A percentile compares a stretch with the other conserved stretches of the same genome.
These are phyloP conservation scores for Tolypocladium nubicola DNA, from an alignment of 2,329 filamentous ascomycete species.

Conservation along the genomic window DNA sequence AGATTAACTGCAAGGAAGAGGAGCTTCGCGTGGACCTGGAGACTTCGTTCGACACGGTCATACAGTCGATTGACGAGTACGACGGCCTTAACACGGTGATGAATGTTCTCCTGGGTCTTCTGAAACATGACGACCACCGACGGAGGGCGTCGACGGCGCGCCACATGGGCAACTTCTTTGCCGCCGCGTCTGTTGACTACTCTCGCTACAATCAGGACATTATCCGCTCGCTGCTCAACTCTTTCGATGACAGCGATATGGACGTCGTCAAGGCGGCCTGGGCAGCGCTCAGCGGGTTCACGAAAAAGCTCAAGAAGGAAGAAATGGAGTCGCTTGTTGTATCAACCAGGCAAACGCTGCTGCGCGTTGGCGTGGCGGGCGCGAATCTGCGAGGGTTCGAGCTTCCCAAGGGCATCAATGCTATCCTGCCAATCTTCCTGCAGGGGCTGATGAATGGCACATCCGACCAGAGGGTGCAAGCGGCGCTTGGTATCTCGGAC, in stretches of 20 bases:
- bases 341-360: conserved; percentile 76
- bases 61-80: conserved; percentile 88
- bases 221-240: conserved; percentile 78
- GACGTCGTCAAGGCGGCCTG: conserved; percentile 85
- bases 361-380: conserved; percentile 81
- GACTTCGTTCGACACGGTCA: conserved; percentile 74
- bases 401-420: conserved; percentile 93
- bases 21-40: conserved; percentile 62
- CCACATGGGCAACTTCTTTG: conserved; percentile 82
- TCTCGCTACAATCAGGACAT: conserved; percentile 94
- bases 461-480: conserved; percentile 80
- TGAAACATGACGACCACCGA: conserved; percentile 87
- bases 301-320: conserved; percentile 84
- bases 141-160: conserved; percentile 68
- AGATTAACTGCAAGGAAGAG: conserved; percentile 69
- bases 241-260: conserved; percentile 77
- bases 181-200: conserved; percentile 71
- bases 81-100: conserved; percentile 94
- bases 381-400: conserved; percentile 78
- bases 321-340: conserved; percentile 92
- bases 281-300: conserved; percentile 78
- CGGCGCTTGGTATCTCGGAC: conserved; percentile 89
- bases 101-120: conserved; percentile 78
- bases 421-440: conserved; percentile 90
- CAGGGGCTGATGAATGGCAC: conserved; percentile 97